Base-by-base conservation (phyloP, 129 eudicot genomes). In the Rutidosis leptorrhynchoides region DNA sequence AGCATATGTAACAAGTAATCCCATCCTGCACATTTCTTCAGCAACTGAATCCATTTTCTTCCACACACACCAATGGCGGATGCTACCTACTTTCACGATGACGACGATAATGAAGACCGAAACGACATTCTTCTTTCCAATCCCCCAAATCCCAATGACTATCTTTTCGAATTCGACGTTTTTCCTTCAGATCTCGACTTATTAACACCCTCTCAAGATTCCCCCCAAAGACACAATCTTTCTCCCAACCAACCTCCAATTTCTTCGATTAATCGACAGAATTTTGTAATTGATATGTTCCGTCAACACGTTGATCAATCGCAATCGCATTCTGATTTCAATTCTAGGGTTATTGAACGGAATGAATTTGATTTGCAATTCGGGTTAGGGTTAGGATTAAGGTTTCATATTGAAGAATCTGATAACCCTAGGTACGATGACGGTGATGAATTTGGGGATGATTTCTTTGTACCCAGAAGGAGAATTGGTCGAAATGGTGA, bases 221-320 rank as follows among this genome's bases (percentile, higher is more conserved):
- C 32, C 42, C 57, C 5, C 27, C 19, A 33, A 26, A 26, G 22
- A 40, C 28, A 4, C 59, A 29, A 26, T 17, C 53, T 30, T 35
- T 61, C 66, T 68, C 75, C 19, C 6, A 67, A 42, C 51, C 67
- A 53, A 6, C 64, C 56, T 19, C 65, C 45, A 46, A 54, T 53
- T 35, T 69, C 75, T 24, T 28, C 75, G 12, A 46, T 65, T 64
- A 66, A 78, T 68, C 85, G 74, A 49, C 87, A 79, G 65, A 82
- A 58, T 72, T 86, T 69, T 37, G 73, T 69, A 19, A 68, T 76
- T 74, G 80, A 86, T 28, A 57, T 80, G 72, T 69, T 83, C 28
- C 74, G 73, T 58, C 84, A 82, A 22, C 79, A 81, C 24, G 82
- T 82, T 37, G 87, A 82, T 20, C 85, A 72, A 35, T 81, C 89